These are phyloP conservation scores for Salix purpurea DNA, from an alignment of 345 rosid species.

Conservation along the genomic window DNA sequence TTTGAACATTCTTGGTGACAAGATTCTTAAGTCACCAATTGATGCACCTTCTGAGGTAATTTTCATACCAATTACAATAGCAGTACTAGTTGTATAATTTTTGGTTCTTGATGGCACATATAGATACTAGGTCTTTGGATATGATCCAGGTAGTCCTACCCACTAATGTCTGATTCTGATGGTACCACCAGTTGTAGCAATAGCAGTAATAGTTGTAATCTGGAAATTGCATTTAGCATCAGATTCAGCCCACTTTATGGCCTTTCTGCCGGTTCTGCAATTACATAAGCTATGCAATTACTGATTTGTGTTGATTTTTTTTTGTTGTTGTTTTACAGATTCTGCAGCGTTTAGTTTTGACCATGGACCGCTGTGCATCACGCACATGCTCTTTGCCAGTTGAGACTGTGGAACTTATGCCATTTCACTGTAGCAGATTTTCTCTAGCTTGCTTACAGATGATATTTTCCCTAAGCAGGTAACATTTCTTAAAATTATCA, in stretches of 20 bases:
- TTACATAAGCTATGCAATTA: neutral
- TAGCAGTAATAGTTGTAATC: neutral
- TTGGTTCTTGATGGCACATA: neutral
- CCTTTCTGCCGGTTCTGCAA: neutral
- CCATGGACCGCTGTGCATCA: conserved; percentile 93
- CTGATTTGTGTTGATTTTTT: neutral
- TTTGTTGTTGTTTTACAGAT: conserved; percentile 41
- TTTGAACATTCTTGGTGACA: conserved; percentile 68
- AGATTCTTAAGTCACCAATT: conserved; percentile 60
- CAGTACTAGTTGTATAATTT: neutral
- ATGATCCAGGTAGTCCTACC: neutral
- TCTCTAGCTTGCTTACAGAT: conserved; percentile 81
- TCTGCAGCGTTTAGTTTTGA: conserved; percentile 70
- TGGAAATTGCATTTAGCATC: neutral
- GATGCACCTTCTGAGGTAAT: conserved; percentile 83
- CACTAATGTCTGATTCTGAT: neutral
- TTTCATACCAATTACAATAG: neutral
- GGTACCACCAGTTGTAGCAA: neutral
- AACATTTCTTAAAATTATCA: neutral
- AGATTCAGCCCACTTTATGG: neutral
- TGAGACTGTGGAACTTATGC: conserved; percentile 97
- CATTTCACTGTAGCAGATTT: conserved; percentile 83
- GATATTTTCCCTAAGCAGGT: conserved; percentile 84
- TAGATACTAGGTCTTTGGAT: neutral
- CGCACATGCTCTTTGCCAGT: conserved; percentile 91